Conservation (phyloP, 2,329 filamentous ascomycete species). For the Phyllosticta capitalensis region DNA sequence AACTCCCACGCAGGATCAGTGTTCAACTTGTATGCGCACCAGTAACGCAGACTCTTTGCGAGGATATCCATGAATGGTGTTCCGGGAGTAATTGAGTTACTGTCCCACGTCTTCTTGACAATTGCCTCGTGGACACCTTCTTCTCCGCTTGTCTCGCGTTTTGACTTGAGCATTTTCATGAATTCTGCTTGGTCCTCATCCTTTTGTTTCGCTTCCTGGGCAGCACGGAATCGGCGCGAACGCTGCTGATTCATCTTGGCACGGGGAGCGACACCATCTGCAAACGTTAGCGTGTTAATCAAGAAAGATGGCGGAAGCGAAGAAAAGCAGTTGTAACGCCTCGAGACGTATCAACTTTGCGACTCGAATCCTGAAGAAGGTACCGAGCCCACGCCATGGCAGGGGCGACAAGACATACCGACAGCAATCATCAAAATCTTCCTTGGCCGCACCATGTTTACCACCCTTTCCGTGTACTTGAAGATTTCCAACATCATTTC, state of each 20-base stretch:
- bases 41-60: conserved; percentile 82
- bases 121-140: conserved; percentile 53
- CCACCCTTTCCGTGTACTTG: conserved; percentile 95
- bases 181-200: conserved; percentile 85
- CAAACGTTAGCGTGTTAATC: conserved; percentile 10
- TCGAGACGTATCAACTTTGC: conserved; percentile 18
- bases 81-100: conserved; percentile 80
- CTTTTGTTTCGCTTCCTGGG: conserved; percentile 89
- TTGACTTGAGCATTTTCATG: conserved; percentile 63
- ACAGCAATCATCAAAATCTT: conserved; percentile 97
- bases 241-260: conserved; percentile 99
- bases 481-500: conserved; percentile 99
- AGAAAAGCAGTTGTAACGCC: conserved; percentile 19
- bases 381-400: conserved; percentile 1
- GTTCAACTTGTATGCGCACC: conserved; percentile 95
- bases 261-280: conserved; percentile 90
- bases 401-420: conserved; percentile 45
- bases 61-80: conserved; percentile 99
- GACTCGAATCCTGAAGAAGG: conserved; percentile 20
- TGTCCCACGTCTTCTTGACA: conserved; percentile 86
- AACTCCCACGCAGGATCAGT: conserved; percentile 93
- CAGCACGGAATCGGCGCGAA: conserved; percentile 86
- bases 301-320: background rate
- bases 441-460: conserved; percentile 95
- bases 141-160: conserved; percentile 41